These are phyloP conservation scores for Xylogone sp. DNA, from an alignment of 2,329 filamentous ascomycete genomes.

Conservation along the genomic window DNA sequence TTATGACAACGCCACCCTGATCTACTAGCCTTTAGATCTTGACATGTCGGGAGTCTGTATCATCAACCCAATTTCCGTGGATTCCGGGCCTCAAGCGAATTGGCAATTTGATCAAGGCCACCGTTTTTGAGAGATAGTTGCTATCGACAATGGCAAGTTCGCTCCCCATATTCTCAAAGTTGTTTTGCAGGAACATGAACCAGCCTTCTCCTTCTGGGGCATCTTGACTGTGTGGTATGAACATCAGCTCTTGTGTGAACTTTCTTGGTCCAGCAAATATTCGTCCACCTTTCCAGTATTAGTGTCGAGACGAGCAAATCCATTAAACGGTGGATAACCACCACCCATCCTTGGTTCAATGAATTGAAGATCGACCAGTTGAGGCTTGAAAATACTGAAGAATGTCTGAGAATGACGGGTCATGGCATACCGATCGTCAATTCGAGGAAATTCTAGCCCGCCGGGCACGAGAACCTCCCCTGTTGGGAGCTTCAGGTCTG, in stretches of 20 bases:
- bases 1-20: too few species aligned
- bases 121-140: background rate
- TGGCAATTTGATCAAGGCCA: slow-evolving; percentile 15
- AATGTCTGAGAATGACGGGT: slow-evolving; percentile 43
- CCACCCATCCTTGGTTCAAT: slow-evolving; percentile 4
- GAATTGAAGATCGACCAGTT: slow-evolving; percentile 14
- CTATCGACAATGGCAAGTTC: slow-evolving; percentile 11
- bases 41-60: too few species aligned
- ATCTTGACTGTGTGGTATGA: slow-evolving; percentile 16
- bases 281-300: background rate
- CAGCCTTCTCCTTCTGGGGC: slow-evolving; percentile 26
- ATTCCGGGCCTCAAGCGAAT: slow-evolving; percentile 26
- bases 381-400: slow-evolving; percentile 31
- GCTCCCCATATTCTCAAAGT: slow-evolving; percentile 12
- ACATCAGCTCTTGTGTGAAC: slow-evolving; percentile 22
- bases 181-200: slow-evolving; percentile 23
- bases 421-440: slow-evolving; percentile 32
- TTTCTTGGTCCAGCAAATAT: slow-evolving; percentile 18
- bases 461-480: slow-evolving; percentile 33
- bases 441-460: slow-evolving; percentile 23
- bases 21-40: too few species aligned
- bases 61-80: slow-evolving; percentile 29
- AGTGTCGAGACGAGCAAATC: slow-evolving; percentile 4
- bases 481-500: slow-evolving; percentile 8
- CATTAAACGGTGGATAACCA: slow-evolving; percentile 5